Evolutionary conservation across 1,284 basidiomycete species (phyloP).

Genomic region (Abortiporus biennis): DNA sequence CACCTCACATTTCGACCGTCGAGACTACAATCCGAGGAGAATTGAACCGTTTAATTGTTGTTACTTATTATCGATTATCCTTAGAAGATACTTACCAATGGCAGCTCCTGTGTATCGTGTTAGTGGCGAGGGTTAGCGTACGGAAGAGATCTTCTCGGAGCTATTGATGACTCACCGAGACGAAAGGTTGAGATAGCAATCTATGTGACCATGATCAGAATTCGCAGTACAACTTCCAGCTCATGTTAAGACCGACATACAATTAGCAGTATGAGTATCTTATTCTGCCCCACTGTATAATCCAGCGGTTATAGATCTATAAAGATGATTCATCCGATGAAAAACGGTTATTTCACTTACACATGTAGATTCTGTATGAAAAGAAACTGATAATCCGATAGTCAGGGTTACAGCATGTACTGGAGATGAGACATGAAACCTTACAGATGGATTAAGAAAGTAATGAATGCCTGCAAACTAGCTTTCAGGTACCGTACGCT

Average conservation of each 20-base stretch:
- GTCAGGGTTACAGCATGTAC: not conserved
- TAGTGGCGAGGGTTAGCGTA: no score
- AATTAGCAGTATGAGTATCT: constrained; percentile 5
- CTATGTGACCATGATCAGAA: constrained; percentile 5
- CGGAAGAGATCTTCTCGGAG: no score
- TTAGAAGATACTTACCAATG: constrained; percentile 14
- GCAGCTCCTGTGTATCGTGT: no score
- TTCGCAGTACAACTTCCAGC: not conserved
- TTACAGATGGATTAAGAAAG: constrained; percentile 11
- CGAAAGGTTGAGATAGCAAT: constrained; percentile 9
- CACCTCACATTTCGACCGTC: no score
- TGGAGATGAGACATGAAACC: not conserved
- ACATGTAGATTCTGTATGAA: constrained; percentile 9
- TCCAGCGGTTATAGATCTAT: not conserved
- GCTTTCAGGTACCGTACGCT: constrained; percentile 12
- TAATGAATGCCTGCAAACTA: constrained; percentile 10
- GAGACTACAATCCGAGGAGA: no score
- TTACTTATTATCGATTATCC: no score
- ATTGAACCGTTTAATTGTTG: no score
- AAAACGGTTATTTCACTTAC: no score
- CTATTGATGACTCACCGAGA: constrained; percentile 12
- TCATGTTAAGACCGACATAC: constrained; percentile 3
- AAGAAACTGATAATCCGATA: constrained; percentile 9
- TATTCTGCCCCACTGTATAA: constrained; percentile 7
- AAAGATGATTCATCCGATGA: not conserved